Evolutionary conservation across 2,329 filamentous ascomycete species (phyloP).

Genomic region (Pyricularia grisea): DNA sequence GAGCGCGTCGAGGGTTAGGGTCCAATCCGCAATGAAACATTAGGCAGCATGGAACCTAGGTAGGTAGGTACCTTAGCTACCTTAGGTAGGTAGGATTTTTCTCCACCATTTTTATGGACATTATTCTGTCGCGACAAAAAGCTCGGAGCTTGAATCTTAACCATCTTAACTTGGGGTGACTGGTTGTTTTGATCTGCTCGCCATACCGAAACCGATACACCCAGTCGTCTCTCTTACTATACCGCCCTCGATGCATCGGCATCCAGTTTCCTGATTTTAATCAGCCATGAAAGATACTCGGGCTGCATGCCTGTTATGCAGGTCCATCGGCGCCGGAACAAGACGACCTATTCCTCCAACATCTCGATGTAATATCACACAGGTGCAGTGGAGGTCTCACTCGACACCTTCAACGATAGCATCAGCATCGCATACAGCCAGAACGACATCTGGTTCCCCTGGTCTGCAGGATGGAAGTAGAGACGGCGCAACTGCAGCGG

Average conservation of each 20-base stretch:
- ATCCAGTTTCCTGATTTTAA: neutral
- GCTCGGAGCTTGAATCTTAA: neutral
- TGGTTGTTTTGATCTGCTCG: neutral
- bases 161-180: neutral
- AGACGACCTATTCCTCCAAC: slow-evolving; percentile 4
- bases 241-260: neutral
- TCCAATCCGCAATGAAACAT: neutral
- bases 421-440: neutral
- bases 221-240: neutral
- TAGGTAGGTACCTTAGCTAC: too few relatives aligned
- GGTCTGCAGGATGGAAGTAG: neutral
- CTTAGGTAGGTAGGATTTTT: neutral
- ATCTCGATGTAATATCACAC: neutral
- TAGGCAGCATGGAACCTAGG: too few relatives aligned
- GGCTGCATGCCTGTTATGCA: slow-evolving; percentile 12
- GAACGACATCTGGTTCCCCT: neutral
- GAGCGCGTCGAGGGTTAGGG: neutral
- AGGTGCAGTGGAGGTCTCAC: neutral
- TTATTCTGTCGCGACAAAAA: neutral
- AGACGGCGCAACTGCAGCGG: neutral
- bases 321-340: slow-evolving; percentile 2
- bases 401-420: neutral
- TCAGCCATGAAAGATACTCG: slow-evolving; percentile 11
- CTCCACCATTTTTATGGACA: neutral
- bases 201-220: neutral